These are phyloP conservation scores for Eucalyptus marginata DNA, from an alignment of 345 rosid genomes.

Conservation along the genomic window DNA sequence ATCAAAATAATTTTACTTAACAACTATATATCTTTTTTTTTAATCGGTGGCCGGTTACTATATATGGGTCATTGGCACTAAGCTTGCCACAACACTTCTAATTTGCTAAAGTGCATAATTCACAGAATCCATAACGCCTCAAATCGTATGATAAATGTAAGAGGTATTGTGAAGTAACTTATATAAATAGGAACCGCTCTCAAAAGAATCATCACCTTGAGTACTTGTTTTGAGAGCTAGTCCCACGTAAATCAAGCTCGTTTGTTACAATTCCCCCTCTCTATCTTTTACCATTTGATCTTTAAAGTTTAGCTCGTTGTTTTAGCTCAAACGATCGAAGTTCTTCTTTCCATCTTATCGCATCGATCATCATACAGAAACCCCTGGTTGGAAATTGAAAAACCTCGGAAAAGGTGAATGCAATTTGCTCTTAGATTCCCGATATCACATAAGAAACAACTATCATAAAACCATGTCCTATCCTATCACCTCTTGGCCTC, in stretches of 20 bases:
- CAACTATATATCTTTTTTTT: neutral
- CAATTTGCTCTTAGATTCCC: neutral
- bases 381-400: neutral
- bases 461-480: neutral
- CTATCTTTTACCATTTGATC: neutral
- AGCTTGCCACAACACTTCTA: rapidly evolving
- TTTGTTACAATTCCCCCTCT: rapidly evolving
- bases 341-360: neutral
- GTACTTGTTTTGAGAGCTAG: neutral
- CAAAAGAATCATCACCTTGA: neutral
- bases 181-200: rapidly evolving
- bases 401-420: neutral
- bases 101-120: neutral
- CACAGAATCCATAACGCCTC: rapidly evolving
- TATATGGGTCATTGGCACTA: rapidly evolving
- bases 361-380: neutral
- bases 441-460: rapidly evolving
- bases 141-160: neutral
- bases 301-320: neutral
- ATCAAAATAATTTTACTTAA: neutral
- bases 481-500: neutral
- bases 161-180: neutral
- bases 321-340: neutral
- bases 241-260: neutral
- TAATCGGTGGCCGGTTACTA: rapidly evolving